phyloP scores from a whole-genome alignment of 768 basidiomycete species.

The Coprinopsis sp. region DNA sequence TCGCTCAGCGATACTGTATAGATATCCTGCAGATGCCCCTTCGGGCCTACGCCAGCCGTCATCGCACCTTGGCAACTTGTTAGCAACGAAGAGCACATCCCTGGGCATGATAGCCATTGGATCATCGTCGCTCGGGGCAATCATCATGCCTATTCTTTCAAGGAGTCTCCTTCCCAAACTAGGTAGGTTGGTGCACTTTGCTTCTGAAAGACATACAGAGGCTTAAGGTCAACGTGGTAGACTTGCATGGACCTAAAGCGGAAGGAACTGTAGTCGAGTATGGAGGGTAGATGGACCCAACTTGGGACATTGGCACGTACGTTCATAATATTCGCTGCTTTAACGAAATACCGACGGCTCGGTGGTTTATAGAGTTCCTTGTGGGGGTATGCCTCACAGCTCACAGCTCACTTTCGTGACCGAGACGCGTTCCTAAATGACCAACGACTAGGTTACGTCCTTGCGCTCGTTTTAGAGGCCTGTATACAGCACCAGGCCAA shows the following conservation, averaged over 20 bases:
- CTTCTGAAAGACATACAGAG: neutral
- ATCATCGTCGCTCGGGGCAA: slow-evolving; percentile 66
- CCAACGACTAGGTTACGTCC: too few species aligned
- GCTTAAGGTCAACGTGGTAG: slow-evolving; percentile 36
- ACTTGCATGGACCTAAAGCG: slow-evolving; percentile 84
- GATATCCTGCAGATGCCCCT: slow-evolving; percentile 53
- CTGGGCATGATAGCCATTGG: slow-evolving; percentile 64
- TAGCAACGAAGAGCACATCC: slow-evolving; percentile 51
- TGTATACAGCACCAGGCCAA: too few species aligned
- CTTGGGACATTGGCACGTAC: too few species aligned
- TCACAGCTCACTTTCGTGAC: too few species aligned
- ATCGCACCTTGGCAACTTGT: slow-evolving; percentile 78
- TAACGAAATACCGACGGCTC: too few species aligned
- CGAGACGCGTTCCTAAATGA: too few species aligned
- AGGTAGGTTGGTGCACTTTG: slow-evolving; percentile 26
- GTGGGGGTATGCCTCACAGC: too few species aligned
- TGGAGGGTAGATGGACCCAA: too few species aligned
- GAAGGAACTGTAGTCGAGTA: too few species aligned
- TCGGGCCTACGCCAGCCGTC: slow-evolving; percentile 55
- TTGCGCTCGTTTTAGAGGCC: too few species aligned
- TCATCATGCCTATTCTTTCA: slow-evolving; percentile 58
- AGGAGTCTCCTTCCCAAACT: slow-evolving; percentile 48
- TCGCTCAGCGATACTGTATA: slow-evolving; percentile 12
- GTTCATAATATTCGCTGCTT: too few species aligned
- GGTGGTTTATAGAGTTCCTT: too few species aligned